Evolutionary conservation across 1,139 yeast species (phyloP).

Genomic region (Diutina ranongensis): DNA sequence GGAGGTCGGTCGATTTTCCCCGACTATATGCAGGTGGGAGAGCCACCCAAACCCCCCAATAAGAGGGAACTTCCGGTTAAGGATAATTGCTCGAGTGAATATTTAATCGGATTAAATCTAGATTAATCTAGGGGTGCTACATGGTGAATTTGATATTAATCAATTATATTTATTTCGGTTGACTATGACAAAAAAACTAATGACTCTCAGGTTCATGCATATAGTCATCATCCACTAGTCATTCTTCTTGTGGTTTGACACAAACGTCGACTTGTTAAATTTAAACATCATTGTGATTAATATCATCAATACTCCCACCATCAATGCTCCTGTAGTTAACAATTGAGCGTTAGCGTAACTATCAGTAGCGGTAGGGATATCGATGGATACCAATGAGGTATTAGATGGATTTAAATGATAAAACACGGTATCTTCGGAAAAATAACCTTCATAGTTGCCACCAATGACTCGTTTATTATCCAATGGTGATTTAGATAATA

Average conservation of each 20-base stretch:
- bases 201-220: too few species aligned
- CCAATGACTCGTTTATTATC: constrained; percentile 20
- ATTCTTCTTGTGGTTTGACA: neutral
- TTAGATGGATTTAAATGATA: constrained; percentile 17
- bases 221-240: too few species aligned
- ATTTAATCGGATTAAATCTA: too few species aligned
- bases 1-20: too few species aligned
- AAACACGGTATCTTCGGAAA: constrained; percentile 31
- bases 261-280: neutral
- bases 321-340: neutral
- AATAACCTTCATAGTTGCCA: constrained; percentile 26
- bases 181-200: too few species aligned
- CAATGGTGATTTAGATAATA: constrained; percentile 27
- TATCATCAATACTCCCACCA: constrained; percentile 1
- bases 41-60: too few species aligned
- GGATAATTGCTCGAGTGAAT: neutral
- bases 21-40: neutral
- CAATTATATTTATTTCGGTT: too few species aligned
- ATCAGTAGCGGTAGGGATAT: neutral
- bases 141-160: too few species aligned
- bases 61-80: too few species aligned
- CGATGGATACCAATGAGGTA: neutral
- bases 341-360: neutral
- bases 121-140: too few species aligned
- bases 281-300: neutral